Percentiles rank a stretch among this genome's conserved stretches.
Conservation (phyloP, 2,329 filamentous ascomycete species). For the Aspergillus oerlinghausenensis region DNA sequence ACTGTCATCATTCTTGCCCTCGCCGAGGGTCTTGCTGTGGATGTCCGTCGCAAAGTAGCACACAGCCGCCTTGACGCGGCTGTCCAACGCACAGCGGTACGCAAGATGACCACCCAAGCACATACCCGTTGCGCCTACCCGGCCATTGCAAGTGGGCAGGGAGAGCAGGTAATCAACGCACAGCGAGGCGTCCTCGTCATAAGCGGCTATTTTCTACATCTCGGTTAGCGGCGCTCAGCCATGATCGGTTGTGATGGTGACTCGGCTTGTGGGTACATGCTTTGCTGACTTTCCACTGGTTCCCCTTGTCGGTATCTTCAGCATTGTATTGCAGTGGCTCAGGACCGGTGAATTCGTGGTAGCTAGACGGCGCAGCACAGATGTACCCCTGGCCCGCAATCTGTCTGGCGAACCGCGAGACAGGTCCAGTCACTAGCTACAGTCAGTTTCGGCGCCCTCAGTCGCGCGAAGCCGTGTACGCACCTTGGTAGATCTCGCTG, state of each 20-base stretch:
- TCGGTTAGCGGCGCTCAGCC: not conserved
- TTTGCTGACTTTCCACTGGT: conserved; percentile 80
- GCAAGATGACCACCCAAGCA: conserved; percentile 88
- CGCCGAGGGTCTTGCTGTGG: conserved; percentile 72
- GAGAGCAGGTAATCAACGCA: conserved; percentile 66
- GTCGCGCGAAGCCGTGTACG: conserved; percentile 3
- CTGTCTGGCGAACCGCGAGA: conserved; percentile 82
- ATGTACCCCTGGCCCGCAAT: conserved; percentile 93
- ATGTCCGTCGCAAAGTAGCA: conserved; percentile 94
- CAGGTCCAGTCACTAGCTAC: conserved; percentile 74
- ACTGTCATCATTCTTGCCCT: conserved; percentile 60
- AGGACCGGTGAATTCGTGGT: conserved; percentile 87
- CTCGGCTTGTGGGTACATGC: conserved; percentile 33
- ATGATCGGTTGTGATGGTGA: not conserved
- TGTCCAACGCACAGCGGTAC: conserved; percentile 68
- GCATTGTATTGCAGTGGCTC: conserved; percentile 81
- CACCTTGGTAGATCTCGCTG: conserved; percentile 94
- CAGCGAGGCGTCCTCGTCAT: conserved; percentile 71
- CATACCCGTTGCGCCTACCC: conserved; percentile 79
- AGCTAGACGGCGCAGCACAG: conserved; percentile 82
- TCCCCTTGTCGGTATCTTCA: conserved; percentile 81
- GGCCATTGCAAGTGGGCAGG: conserved; percentile 73
- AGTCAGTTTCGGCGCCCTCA: not conserved
- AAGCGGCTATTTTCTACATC: conserved; percentile 69
- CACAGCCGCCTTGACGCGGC: conserved; percentile 69